These are phyloP conservation scores for Phoma sp. DNA, from an alignment of 2,329 filamentous ascomycete species.

Conservation along the genomic window DNA sequence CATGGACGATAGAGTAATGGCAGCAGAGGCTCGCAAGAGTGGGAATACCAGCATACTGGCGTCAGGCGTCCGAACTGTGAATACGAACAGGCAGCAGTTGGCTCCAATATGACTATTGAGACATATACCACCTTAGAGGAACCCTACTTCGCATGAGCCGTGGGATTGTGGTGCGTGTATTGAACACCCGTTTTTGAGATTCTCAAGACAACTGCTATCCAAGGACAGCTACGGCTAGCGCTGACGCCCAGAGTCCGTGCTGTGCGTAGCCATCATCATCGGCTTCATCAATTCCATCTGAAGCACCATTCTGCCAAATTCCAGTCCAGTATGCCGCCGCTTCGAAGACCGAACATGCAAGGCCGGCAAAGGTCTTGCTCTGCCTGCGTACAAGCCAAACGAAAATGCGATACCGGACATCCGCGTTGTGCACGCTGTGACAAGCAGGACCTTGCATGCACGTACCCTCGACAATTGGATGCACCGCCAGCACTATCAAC, in stretches of 20 bases:
- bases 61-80: conserved; percentile 24
- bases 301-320: background rate
- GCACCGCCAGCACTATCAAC: conserved; percentile 6
- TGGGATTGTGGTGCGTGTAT: background rate
- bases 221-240: conserved; percentile 2
- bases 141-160: background rate
- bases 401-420: conserved; percentile 62
- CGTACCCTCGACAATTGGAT: conserved; percentile 48
- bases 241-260: conserved; percentile 6
- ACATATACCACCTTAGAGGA: background rate
- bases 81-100: conserved; percentile 5
- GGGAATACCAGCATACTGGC: conserved; percentile 32
- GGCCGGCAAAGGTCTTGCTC: conserved; percentile 62
- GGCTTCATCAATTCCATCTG: background rate
- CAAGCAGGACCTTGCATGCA: conserved; percentile 57
- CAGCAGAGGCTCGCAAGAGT: conserved; percentile 10
- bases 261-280: background rate
- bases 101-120: background rate
- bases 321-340: conserved; percentile 52
- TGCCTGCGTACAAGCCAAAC: conserved; percentile 64
- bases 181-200: background rate
- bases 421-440: conserved; percentile 63
- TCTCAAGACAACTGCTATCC: background rate
- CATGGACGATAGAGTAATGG: conserved; percentile 12
- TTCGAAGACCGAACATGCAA: conserved; percentile 29